Evolutionary conservation across 345 rosid genomes (phyloP), one percentile per base, ranked within the genome.

Genomic region (Noccaea bulbosa): DNA sequence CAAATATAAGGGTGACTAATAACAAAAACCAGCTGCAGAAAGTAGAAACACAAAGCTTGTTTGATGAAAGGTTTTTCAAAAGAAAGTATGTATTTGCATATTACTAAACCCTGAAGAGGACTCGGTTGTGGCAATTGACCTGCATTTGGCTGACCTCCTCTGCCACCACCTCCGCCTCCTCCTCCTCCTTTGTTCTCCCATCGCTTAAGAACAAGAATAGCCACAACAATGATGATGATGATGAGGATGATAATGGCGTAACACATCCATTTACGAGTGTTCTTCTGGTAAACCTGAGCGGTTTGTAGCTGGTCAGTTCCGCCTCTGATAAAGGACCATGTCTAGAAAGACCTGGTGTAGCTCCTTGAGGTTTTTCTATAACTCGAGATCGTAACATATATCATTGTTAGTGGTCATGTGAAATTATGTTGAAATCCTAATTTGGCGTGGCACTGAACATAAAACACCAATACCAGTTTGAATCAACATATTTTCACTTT

Each of bases 281-380:
- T 91, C 71, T 84, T 90, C 92, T 89, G 99, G 48, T 72, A 77
- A 40, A 38, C 65, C 65, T 91, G 80, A 0, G 98, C 99, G 0
- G 71, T 76, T 15, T 82, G 84, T 57, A 94, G 64, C 32, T 74
- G 75, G 38, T 78, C 74, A 1, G 93, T 77, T 2, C 92, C 98
- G 0, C 85, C 86, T 7, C 81, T 75, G 16, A 95, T 85, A 39
- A 78, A 84, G 2, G 99, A 92, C 86, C 98, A 90, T 90, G 85
- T 86, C 96, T 27, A 86, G 53, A 77, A 92, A 90, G 74, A 93
- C 93, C 56, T 93, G 97, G 84, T 93, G 97, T 71, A 92, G 76
- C 81, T 90, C 95, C 72, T 64, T 83, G 8, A 92, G 88, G 62
- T 88, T 83, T 70, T 88, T 88, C 84, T 90, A 17, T 17, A 17